Evolutionary conservation across 345 rosid genomes (phyloP).

Genomic region (Gossypium ekmanianum): DNA sequence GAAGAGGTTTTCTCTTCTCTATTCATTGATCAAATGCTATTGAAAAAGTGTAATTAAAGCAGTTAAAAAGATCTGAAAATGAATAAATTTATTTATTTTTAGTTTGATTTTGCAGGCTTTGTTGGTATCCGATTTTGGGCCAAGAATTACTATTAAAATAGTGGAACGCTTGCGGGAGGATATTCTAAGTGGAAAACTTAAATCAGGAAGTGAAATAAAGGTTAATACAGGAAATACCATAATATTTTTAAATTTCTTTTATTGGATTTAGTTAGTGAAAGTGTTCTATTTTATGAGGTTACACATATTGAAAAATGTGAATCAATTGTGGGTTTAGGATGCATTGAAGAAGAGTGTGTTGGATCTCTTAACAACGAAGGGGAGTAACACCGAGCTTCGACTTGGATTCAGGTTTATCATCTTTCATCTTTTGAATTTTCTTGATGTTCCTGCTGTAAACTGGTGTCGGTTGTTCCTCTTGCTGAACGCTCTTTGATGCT

Average conservation of each 20-base stretch:
- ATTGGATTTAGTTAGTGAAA: conserved; percentile 4
- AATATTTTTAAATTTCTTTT: neutral
- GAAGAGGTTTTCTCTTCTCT: conserved; percentile 59
- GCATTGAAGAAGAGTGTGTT: conserved; percentile 77
- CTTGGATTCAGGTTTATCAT: conserved; percentile 70
- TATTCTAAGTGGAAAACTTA: conserved; percentile 75
- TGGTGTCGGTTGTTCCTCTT: neutral
- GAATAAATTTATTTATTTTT: neutral
- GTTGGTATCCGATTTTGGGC: conserved; percentile 93
- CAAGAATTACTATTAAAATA: conserved; percentile 76
- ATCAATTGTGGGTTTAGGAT: conserved; percentile 40
- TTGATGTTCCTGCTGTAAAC: neutral
- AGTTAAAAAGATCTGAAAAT: neutral
- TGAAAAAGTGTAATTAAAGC: neutral
- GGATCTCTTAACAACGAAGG: conserved; percentile 60
- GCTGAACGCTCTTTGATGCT: conserved; percentile 15
- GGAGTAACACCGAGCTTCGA: conserved; percentile 76
- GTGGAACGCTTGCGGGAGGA: conserved; percentile 84
- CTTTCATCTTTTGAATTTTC: neutral
- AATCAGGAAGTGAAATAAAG: conserved; percentile 91
- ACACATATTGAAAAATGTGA: conserved; percentile 11
- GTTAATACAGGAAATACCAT: conserved; percentile 21
- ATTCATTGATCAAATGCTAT: neutral
- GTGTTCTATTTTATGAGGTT: neutral
- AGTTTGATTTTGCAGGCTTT: conserved; percentile 43